Evolutionary conservation across 1,284 basidiomycete genomes (phyloP), one percentile per base, ranked within the genome.

Genomic region (Apiotrichum siamense): DNA sequence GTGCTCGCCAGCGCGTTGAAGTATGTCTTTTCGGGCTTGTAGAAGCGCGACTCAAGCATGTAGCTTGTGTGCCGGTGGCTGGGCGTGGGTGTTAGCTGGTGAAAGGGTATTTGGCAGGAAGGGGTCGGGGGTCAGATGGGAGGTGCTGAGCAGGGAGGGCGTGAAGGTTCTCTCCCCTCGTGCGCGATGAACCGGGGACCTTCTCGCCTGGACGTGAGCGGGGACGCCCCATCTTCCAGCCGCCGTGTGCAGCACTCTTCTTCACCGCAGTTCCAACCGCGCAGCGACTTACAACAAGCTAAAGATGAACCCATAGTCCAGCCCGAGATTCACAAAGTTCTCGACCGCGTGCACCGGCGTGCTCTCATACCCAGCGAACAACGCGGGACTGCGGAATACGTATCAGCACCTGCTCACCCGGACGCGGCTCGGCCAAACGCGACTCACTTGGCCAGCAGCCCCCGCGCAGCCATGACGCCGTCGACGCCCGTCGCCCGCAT

Each of bases 401-500:
- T n/a, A 20, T 13, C 21, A 11, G 23, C 5, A 32, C 9, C 11
- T 26, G n/a, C 2, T n/a, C n/a, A n/a, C n/a, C n/a, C n/a, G n/a
- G n/a, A n/a, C n/a, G n/a, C n/a, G n/a, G n/a, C n/a, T n/a, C n/a
- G n/a, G n/a, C n/a, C n/a, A n/a, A n/a, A n/a, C n/a, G n/a, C n/a
- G n/a, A 76, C 79, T 43, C 75, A 81, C 71, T 82, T 83, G 4
- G 79, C 80, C n/a, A 82, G 64, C 45, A 83, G 57, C 0, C 81
- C 81, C 5, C 81, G 60, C 0, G 81, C 81, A 44, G 76, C 80
- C 81, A 83, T 83, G 2, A 80, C 79, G 2, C 79, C 80, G 18
- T 74, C 62, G 0, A 78, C 79, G 0, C 78, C 77, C 0, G 78
- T 79, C 44, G 66, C 63, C n/a, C 80, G 59, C 62, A 78, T 78